phyloP scores from a whole-genome alignment of 2,329 filamentous ascomycete genomes.

The Phialemonium atrogriseum region DNA sequence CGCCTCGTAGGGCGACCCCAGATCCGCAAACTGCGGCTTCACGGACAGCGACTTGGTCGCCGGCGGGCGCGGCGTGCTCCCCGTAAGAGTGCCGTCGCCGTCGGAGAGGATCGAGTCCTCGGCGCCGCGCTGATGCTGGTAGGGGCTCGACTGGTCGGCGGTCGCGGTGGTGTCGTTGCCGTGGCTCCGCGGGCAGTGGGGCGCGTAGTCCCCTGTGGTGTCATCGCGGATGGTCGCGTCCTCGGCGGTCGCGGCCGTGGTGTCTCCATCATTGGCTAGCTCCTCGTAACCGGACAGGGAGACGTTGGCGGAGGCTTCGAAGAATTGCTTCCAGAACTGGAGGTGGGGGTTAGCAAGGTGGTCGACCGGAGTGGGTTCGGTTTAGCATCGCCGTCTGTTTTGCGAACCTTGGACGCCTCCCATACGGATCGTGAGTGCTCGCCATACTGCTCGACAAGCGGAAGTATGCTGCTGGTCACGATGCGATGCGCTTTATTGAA shows the following conservation, averaged over 20 bases:
- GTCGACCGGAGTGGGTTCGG: not conserved
- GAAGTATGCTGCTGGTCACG: conserved; percentile 86
- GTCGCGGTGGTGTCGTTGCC: conserved; percentile 36
- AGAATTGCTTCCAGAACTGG: conserved; percentile 99
- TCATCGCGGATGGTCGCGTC: conserved; percentile 50
- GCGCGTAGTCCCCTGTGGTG: conserved; percentile 31
- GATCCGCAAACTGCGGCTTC: conserved; percentile 49
- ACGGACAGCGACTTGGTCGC: conserved; percentile 36
- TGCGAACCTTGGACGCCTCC: conserved; percentile 81
- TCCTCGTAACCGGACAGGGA: conserved; percentile 94
- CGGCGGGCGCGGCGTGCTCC: conserved; percentile 59
- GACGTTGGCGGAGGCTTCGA: conserved; percentile 95
- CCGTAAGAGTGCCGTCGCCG: conserved; percentile 46
- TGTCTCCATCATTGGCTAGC: conserved; percentile 58
- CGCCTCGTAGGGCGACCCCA: conserved; percentile 69
- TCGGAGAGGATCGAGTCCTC: conserved; percentile 64
- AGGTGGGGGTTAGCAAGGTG: not conserved
- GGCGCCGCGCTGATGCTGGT: conserved; percentile 18
- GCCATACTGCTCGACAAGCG: conserved; percentile 89
- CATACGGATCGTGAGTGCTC: conserved; percentile 90
- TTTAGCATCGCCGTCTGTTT: conserved; percentile 1
- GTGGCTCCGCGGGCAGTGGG: conserved; percentile 14
- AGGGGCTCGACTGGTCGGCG: conserved; percentile 18
- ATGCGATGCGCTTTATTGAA: conserved; percentile 96
- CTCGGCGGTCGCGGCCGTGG: conserved; percentile 36